phyloP scores from a whole-genome alignment of 2,329 filamentous ascomycete species.

The Microdochium bolleyi region DNA sequence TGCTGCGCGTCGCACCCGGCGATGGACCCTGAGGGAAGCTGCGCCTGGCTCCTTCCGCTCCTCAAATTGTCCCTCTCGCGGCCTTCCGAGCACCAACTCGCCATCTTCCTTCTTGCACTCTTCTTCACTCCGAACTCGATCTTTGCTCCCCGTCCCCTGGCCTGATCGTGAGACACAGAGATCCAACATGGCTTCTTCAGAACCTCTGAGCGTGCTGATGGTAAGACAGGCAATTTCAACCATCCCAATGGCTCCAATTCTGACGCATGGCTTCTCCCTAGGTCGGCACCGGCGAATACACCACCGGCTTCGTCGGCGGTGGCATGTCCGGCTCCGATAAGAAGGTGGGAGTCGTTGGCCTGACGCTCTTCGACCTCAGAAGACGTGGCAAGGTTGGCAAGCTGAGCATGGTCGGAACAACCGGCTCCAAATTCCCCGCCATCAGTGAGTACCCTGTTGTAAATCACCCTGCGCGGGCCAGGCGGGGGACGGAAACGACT shows the following conservation, averaged over 20 bases:
- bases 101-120: too few relatives aligned
- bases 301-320: constrained; percentile 84
- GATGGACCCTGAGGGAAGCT: too few relatives aligned
- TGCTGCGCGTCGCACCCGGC: too few relatives aligned
- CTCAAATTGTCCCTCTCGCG: too few relatives aligned
- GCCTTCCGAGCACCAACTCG: too few relatives aligned
- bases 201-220: constrained; percentile 62
- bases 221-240: constrained; percentile 23
- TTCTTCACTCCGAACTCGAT: background rate
- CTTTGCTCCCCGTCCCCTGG: background rate
- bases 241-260: background rate
- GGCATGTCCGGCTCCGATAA: constrained; percentile 85
- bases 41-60: too few relatives aligned
- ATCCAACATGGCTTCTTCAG: constrained; percentile 28
- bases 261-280: constrained; percentile 19
- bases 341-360: constrained; percentile 87
- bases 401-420: constrained; percentile 83
- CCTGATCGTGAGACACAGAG: background rate
- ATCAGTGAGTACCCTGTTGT: constrained; percentile 56
- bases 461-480: background rate
- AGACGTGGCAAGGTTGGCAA: constrained; percentile 81
- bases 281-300: constrained; percentile 94
- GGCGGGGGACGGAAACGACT: background rate
- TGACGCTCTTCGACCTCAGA: constrained; percentile 84
- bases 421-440: constrained; percentile 82